Percentiles rank a stretch among this genome's conserved stretches.
These are phyloP conservation scores for Arthroderma sp. DNA, from an alignment of 2,329 filamentous ascomycete species.

Conservation along the genomic window DNA sequence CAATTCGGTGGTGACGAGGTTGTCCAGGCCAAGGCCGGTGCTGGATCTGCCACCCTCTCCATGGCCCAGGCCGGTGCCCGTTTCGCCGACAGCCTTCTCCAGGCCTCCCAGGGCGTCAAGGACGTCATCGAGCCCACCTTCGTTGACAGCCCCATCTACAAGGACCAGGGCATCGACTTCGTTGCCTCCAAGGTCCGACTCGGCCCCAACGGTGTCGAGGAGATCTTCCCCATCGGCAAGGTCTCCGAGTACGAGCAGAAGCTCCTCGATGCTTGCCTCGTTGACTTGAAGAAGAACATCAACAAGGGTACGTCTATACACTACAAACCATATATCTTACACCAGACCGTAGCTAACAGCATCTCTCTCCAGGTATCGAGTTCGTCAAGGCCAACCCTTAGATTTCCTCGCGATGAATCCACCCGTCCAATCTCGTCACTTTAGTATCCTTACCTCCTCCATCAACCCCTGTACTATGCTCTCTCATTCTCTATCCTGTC, in stretches of 20 bases:
- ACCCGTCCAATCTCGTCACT: background rate
- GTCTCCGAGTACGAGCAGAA: slow-evolving; percentile 77
- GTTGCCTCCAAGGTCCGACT: slow-evolving; percentile 93
- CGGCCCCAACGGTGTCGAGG: slow-evolving; percentile 88
- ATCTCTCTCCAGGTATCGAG: slow-evolving; percentile 37
- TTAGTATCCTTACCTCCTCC: background rate
- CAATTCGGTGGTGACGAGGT: slow-evolving; percentile 99
- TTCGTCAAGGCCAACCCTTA: slow-evolving; percentile 50
- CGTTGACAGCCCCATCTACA: slow-evolving; percentile 93
- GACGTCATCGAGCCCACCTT: slow-evolving; percentile 92
- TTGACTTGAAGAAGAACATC: slow-evolving; percentile 64
- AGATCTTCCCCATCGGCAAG: slow-evolving; percentile 79
- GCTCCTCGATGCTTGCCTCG: slow-evolving; percentile 73
- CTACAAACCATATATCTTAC: background rate
- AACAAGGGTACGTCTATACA: slow-evolving; percentile 56
- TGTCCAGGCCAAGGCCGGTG: slow-evolving; percentile 96
- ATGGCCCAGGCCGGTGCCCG: slow-evolving; percentile 92
- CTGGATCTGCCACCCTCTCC: slow-evolving; percentile 91
- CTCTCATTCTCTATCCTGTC: background rate
- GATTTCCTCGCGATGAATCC: slow-evolving; percentile 14
- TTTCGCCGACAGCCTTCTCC: slow-evolving; percentile 83
- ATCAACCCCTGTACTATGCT: background rate
- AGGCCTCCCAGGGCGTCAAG: slow-evolving; percentile 85
- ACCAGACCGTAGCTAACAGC: background rate
- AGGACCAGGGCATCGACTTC: slow-evolving; percentile 96